Evolutionary conservation across 2,329 filamentous ascomycete species (phyloP).

Genomic region (Ascochyta rabiei): DNA sequence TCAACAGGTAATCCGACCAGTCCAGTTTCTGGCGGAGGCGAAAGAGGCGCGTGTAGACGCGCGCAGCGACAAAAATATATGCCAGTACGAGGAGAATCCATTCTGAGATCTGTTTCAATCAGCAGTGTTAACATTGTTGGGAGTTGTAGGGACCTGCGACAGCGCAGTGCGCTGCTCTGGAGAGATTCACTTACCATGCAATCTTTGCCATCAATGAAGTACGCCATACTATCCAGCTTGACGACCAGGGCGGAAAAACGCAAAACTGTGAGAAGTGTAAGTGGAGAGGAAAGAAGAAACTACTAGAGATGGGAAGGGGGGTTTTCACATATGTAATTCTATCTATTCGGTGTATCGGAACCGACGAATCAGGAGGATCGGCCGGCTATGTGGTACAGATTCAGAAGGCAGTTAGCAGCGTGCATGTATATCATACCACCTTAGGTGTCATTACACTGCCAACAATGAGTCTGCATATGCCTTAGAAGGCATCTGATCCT

Average conservation of each 20-base stretch:
- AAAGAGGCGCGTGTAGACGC: constrained; percentile 23
- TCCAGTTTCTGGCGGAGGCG: constrained; percentile 22
- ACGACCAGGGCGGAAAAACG: too few species aligned
- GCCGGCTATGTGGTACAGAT: background rate
- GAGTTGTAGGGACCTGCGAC: too few species aligned
- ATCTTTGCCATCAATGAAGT: constrained; percentile 27
- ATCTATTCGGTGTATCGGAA: too few species aligned
- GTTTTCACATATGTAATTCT: too few species aligned
- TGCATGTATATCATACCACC: background rate
- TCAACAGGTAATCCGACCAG: constrained; percentile 24
- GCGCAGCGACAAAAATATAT: constrained; percentile 26
- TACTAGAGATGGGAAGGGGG: too few species aligned
- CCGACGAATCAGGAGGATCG: background rate
- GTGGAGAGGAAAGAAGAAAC: too few species aligned
- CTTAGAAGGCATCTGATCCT: constrained; percentile 2
- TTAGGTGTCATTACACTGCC: background rate
- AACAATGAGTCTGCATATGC: background rate
- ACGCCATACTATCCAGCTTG: constrained; percentile 7
- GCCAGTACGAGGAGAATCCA: constrained; percentile 27
- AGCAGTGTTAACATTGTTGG: too few species aligned
- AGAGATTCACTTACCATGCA: constrained; percentile 16
- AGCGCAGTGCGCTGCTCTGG: background rate
- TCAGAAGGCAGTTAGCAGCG: background rate
- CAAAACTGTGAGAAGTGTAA: too few species aligned
- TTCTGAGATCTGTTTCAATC: constrained; percentile 22